Conservation (phyloP, 345 rosid species). For the Moricandia arvensis region DNA sequence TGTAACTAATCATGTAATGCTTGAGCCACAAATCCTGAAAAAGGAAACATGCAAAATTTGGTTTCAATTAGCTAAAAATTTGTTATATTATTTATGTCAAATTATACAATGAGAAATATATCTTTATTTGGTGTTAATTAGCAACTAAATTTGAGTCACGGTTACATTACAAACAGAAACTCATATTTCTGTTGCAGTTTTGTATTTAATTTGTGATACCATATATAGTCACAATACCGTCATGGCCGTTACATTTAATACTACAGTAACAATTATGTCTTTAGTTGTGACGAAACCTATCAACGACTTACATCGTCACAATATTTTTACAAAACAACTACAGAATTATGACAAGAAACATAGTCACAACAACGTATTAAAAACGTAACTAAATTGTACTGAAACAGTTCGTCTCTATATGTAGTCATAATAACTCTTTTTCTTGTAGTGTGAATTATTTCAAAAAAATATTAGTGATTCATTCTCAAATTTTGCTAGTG, state of each 20-base stretch:
- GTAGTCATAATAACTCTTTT: too few species aligned
- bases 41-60: neutral
- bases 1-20: neutral
- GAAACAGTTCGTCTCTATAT: neutral
- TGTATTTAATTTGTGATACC: neutral
- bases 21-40: neutral
- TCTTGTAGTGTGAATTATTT: too few species aligned
- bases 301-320: neutral
- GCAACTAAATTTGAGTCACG: neutral
- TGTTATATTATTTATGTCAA: too few species aligned
- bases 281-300: neutral
- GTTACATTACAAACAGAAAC: neutral
- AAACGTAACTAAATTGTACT: neutral
- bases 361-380: neutral
- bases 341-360: neutral
- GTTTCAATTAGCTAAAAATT: too few species aligned
- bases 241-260: neutral
- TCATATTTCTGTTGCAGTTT: neutral
- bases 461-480: too few species aligned
- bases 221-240: neutral
- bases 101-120: too few species aligned
- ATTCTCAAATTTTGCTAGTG: too few species aligned
- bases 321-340: neutral
- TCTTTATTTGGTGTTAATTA: neutral
- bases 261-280: neutral